phyloP scores from a whole-genome alignment of 768 basidiomycete genomes.

The Russula griseocarnosa region DNA sequence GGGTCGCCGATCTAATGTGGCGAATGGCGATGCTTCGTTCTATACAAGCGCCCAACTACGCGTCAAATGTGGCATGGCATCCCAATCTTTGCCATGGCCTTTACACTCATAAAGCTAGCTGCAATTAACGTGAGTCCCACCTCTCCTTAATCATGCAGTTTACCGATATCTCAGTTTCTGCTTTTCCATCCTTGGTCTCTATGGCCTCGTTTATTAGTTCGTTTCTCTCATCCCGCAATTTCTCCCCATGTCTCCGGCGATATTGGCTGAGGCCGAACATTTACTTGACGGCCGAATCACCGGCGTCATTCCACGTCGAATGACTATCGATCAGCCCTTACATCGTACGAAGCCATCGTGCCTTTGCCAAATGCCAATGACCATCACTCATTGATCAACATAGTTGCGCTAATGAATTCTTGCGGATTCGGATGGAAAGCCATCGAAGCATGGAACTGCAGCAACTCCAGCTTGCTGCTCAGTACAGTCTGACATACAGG shows the following conservation, averaged over 20 bases:
- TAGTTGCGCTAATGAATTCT: neutral
- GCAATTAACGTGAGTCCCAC: no score
- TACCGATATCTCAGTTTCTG: no score
- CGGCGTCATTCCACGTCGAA: neutral
- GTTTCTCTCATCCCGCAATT: neutral
- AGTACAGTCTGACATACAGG: neutral
- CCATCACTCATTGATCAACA: neutral
- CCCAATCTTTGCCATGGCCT: no score
- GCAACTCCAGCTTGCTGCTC: slow-evolving; percentile 4
- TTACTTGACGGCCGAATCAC: neutral
- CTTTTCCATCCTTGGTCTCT: neutral
- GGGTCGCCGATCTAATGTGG: no score
- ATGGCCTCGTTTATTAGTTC: neutral
- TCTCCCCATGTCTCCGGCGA: neutral
- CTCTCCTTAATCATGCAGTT: no score
- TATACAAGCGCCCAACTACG: no score
- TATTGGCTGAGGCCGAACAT: neutral
- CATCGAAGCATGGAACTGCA: neutral
- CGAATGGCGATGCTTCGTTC: no score
- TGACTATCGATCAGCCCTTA: neutral
- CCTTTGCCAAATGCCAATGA: no score
- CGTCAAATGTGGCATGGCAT: no score
- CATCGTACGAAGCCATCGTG: neutral
- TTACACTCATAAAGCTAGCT: no score
- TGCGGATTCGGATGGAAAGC: slow-evolving; percentile 7